Evolutionary conservation across 148 eudicot species (phyloP).

Genomic region (Chenopodium formosanum): DNA sequence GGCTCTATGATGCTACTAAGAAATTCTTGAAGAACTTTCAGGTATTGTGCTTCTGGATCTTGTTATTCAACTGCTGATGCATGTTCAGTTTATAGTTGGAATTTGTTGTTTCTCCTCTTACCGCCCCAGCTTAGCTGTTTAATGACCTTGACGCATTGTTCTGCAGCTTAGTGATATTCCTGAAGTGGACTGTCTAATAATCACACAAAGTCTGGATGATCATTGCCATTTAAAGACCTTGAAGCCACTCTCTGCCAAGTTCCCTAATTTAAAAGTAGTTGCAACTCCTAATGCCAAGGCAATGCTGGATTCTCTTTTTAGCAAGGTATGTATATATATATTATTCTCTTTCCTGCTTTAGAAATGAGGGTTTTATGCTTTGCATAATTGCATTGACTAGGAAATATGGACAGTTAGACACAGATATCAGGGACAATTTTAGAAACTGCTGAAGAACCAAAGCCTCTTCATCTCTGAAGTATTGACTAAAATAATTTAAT

Average conservation of each 20-base stretch:
- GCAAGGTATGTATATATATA: slow-evolving; percentile 47
- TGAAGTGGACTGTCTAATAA: slow-evolving; percentile 77
- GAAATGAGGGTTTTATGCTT: neutral
- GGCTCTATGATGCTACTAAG: slow-evolving; percentile 95
- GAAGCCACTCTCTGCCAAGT: slow-evolving; percentile 68
- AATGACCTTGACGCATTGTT: slow-evolving; percentile 17
- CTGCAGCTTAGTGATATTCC: slow-evolving; percentile 89
- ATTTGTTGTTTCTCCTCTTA: neutral
- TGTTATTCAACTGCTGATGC: neutral
- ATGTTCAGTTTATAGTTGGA: neutral
- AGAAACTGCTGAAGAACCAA: too few relatives aligned
- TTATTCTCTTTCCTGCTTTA: neutral
- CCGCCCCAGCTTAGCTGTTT: neutral
- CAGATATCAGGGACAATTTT: too few relatives aligned
- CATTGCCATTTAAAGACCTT: slow-evolving; percentile 94
- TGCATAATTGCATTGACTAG: neutral
- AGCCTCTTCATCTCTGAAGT: too few relatives aligned
- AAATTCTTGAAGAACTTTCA: slow-evolving; percentile 67
- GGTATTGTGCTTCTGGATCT: slow-evolving; percentile 35
- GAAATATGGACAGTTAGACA: neutral
- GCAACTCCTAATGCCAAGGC: slow-evolving; percentile 86
- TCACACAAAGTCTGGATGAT: slow-evolving; percentile 94
- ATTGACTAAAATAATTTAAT: too few relatives aligned
- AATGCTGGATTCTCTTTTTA: slow-evolving; percentile 72
- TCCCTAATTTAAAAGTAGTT: slow-evolving; percentile 69